These are phyloP conservation scores for Lentithecium fluviatile DNA, from an alignment of 495 filamentous ascomycete species.

Conservation along the genomic window DNA sequence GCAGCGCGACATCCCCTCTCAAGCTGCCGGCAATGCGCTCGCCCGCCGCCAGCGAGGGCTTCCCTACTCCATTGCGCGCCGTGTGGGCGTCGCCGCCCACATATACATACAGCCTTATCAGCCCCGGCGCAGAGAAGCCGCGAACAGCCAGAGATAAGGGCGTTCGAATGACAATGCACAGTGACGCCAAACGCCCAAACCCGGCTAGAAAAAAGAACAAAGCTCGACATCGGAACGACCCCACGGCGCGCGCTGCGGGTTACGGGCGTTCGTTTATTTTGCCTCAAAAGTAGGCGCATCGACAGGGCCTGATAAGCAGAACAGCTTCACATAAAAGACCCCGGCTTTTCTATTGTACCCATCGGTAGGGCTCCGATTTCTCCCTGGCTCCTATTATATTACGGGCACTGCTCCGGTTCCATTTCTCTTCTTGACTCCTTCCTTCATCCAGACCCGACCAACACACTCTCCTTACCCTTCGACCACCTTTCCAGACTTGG, in stretches of 20 bases:
- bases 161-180: conserved; percentile 1
- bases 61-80: neutral
- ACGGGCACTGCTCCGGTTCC: conserved; percentile 13
- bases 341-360: conserved; percentile 13
- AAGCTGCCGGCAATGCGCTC: no score
- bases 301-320: conserved; percentile 32
- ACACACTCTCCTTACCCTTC: conserved; percentile 10
- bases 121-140: neutral
- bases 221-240: conserved; percentile 29
- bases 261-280: conserved; percentile 30
- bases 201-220: conserved; percentile 24
- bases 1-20: neutral
- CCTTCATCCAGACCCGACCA: conserved; percentile 3
- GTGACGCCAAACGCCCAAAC: conserved; percentile 16
- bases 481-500: neutral
- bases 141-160: neutral
- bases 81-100: neutral
- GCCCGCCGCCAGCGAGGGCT: neutral
- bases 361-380: conserved; percentile 20
- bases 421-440: conserved; percentile 8
- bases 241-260: conserved; percentile 24
- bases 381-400: conserved; percentile 20
- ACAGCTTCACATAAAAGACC: conserved; percentile 27
- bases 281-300: conserved; percentile 17
- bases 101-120: neutral